phyloP scores from a whole-genome alignment of 2,329 filamentous ascomycete species.

The Cladosporium sp. region DNA sequence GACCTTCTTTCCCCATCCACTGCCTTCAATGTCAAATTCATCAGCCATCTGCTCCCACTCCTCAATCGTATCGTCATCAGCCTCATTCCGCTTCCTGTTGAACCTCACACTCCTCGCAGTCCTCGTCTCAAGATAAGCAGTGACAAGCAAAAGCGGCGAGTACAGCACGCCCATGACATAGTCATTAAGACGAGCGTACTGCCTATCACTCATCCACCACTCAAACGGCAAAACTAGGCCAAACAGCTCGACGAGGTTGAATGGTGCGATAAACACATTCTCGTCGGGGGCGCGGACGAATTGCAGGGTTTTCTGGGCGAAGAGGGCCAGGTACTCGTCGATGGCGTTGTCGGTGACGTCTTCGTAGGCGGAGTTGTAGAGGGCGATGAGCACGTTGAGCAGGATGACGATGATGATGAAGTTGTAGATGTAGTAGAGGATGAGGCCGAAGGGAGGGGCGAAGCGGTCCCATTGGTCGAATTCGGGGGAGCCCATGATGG shows the following conservation, averaged over 20 bases:
- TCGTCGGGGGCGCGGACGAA: slow-evolving; percentile 96
- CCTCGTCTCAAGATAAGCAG: slow-evolving; percentile 56
- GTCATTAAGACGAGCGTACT: slow-evolving; percentile 82
- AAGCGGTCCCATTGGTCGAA: slow-evolving; percentile 88
- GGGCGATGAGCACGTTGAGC: slow-evolving; percentile 91
- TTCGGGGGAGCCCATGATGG: slow-evolving; percentile 86
- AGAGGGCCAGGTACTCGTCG: slow-evolving; percentile 92
- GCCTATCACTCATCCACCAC: slow-evolving; percentile 81
- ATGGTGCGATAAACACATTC: slow-evolving; percentile 94
- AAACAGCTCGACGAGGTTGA: slow-evolving; percentile 89
- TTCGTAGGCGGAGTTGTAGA: slow-evolving; percentile 95
- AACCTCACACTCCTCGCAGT: slow-evolving; percentile 40
- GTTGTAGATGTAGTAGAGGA: slow-evolving; percentile 96
- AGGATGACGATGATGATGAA: slow-evolving; percentile 95
- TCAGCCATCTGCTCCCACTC: slow-evolving; percentile 85
- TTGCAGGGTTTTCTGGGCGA: slow-evolving; percentile 90
- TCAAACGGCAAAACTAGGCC: slow-evolving; percentile 75
- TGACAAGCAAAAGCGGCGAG: slow-evolving; percentile 73
- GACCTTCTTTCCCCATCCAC: slow-evolving; percentile 82
- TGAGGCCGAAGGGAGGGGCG: slow-evolving; percentile 84
- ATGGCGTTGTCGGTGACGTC: slow-evolving; percentile 90
- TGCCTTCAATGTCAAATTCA: slow-evolving; percentile 72
- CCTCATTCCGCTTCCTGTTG: slow-evolving; percentile 76
- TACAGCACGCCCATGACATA: slow-evolving; percentile 83
- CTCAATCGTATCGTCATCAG: slow-evolving; percentile 81